phyloP scores from a whole-genome alignment of 352 stramenopile genomes.

The Phytophthora syringae region DNA sequence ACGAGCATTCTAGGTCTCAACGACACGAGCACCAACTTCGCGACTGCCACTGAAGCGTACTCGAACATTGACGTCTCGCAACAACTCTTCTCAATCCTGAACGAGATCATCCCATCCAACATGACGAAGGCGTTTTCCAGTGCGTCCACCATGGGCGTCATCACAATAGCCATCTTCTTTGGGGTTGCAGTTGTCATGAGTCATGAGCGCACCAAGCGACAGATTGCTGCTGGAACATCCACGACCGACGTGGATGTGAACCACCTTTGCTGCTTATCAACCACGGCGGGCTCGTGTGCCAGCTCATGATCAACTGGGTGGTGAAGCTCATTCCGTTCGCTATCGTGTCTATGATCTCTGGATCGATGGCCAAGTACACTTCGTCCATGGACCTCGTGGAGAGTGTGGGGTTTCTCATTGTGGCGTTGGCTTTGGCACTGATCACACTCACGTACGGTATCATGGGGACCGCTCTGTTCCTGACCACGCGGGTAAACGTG shows the following conservation, averaged over 20 bases:
- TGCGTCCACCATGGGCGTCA: conserved; percentile 67
- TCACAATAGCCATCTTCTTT: conserved; percentile 74
- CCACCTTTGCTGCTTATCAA: conserved; percentile 71
- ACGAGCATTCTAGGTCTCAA: conserved; percentile 53
- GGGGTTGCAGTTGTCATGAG: conserved; percentile 65
- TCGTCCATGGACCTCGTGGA: too few relatives aligned
- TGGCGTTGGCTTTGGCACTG: conserved; percentile 52
- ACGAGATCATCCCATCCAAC: conserved; percentile 70
- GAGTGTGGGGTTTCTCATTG: conserved; percentile 59
- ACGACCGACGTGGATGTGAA: conserved; percentile 49
- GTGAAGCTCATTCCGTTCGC: conserved; percentile 68
- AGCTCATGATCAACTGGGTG: conserved; percentile 77
- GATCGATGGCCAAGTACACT: conserved; percentile 66
- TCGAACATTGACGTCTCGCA: conserved; percentile 58
- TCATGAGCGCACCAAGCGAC: conserved; percentile 42
- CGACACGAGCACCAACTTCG: conserved; percentile 54
- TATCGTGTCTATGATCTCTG: conserved; percentile 77
- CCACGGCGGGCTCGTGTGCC: conserved; percentile 66
- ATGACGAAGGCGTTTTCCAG: conserved; percentile 62
- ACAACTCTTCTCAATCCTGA: conserved; percentile 72
- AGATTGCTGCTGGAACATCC: conserved; percentile 14
- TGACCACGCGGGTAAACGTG: conserved; percentile 68
- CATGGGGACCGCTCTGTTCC: conserved; percentile 55
- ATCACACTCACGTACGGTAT: conserved; percentile 56
- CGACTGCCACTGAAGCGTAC: conserved; percentile 29